Evolutionary conservation across 495 filamentous ascomycete genomes (phyloP), one percentile per base, ranked within the genome.

Genomic region (Podospora sp.): DNA sequence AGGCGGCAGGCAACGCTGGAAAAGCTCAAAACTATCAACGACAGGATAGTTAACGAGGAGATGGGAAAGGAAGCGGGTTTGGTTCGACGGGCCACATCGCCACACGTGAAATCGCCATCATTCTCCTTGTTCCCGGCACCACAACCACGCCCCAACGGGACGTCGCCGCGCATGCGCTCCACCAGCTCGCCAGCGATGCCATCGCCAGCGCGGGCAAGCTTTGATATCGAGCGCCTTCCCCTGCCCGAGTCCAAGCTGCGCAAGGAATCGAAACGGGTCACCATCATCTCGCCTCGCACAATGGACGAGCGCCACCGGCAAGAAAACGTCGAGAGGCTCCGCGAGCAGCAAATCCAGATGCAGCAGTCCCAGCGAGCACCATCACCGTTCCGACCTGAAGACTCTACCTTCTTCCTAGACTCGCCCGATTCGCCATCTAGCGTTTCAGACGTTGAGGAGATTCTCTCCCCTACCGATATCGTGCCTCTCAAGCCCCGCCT

Each of bases 1-100:
- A 83, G 90, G 71, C 83, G 91, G 50, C 90, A 91, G 73, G 90
- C 86, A 40, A 90, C 88, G 0, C 73, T 91, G 61, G 85, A 90
- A 66, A 88, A 85, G 67, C 79, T 91, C 6, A 86, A 84, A 70
- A 82, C 73, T 33, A 80, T 85, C 18, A 80, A 84, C 27, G 80
- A 83, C 63, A 72, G 70, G n/a, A 71, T 78, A 27, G 66, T 65
- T 67, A 73, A 74, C 62, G 76, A 77, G 53, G 73, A 73, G 67
- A 73, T 72, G 68, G 2, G 9, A 2, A 46, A 46, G 40, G 40
- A 46, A 46, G 12, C 40, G 11, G 40, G 40, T 49, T 49, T 66
- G 60, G 69, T 68, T 63, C 81, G 86, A 62, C 80, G 86, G 68
- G 84, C 81, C 33, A 86, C 86, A n/a, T 91, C 89, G 18, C 86